Evolutionary conservation across 1,284 basidiomycete species (phyloP), one percentile per base, ranked within the genome.

Genomic region (Paramarasmius palmivorus): DNA sequence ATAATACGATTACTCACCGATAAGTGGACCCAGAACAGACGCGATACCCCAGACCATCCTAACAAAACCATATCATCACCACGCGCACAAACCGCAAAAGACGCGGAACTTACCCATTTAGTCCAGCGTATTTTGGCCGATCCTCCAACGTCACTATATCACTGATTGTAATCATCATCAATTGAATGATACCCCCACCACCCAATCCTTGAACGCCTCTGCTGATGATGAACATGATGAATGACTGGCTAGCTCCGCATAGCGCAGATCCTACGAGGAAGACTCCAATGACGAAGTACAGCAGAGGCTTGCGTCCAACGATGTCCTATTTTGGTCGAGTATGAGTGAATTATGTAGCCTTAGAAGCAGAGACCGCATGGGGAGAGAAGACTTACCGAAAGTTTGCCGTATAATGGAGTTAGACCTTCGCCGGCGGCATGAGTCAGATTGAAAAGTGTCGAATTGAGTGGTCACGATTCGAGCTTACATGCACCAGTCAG

Each of bases 221-320:
- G 57, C 65, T 67, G 6, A 73, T 58, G 41, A 69, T 67, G 17
- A 79, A 64, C 76, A 73, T 76, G 1, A 58, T 58, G 62, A 75
- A 74, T 46, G 57, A 66, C 57, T 78, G 69, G 0, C 77, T 76
- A 3, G 73, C 72, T 12, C 75, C 77, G 56, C 74, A 78, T 17
- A 79, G 49, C 0, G 71, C 73, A 4, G 72, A 74, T 3, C 77
- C 77, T 29, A 57, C 29, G 23, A 72, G 58, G 63, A 73, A 73
- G 41, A 70, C 58, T 52, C 59, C 12, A 40, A 69, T 69, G 20
- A 46, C 29, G 12, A 29, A 35, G 17, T 25, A 34, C 25, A 44
- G 25, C 12, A 26, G 32, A 8, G 35, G 38, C 42, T 49, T 39
- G 17, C 44, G 4, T 10, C 23, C 49, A 20, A 50, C 17, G 14